Conservation (phyloP, 2,329 filamentous ascomycete species). For the Calonectria hawksworthii region DNA sequence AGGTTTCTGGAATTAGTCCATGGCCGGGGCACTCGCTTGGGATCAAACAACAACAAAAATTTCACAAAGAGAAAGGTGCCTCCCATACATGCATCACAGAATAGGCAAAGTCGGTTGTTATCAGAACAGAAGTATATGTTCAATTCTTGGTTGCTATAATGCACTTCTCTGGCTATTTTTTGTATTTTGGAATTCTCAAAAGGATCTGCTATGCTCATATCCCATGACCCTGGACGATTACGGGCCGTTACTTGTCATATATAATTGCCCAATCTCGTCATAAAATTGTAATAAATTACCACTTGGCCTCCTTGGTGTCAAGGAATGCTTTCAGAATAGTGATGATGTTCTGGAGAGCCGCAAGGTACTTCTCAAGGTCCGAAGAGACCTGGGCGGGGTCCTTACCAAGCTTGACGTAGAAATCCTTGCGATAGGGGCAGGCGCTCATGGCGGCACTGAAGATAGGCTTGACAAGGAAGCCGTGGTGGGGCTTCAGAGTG, state of each 20-base stretch:
- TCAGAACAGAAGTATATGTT: neutral
- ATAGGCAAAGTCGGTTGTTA: neutral
- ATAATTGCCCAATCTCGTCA: constrained; percentile 9
- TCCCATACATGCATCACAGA: neutral
- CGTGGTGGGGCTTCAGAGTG: constrained; percentile 94
- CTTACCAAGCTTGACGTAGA: constrained; percentile 87
- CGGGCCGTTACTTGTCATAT: constrained; percentile 23
- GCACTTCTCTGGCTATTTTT: constrained; percentile 23
- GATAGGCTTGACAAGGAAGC: constrained; percentile 89
- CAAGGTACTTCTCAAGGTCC: constrained; percentile 80
- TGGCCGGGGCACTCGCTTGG: too few relatives aligned
- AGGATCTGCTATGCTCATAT: constrained; percentile 27
- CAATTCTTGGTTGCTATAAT: constrained; percentile 13
- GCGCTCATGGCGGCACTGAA: constrained; percentile 95
- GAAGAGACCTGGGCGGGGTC: constrained; percentile 73
- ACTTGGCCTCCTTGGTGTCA: constrained; percentile 70
- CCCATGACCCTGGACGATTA: constrained; percentile 24
- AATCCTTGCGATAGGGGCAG: constrained; percentile 93
- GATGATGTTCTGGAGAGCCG: constrained; percentile 83
- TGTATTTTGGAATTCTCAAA: constrained; percentile 13
- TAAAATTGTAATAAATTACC: constrained; percentile 54
- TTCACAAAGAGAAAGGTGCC: neutral
- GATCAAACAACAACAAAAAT: neutral
- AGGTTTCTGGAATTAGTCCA: too few relatives aligned
- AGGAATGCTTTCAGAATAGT: constrained; percentile 77